Conservation (phyloP, 345 rosid genomes). For the Arabidopsis suecica region DNA sequence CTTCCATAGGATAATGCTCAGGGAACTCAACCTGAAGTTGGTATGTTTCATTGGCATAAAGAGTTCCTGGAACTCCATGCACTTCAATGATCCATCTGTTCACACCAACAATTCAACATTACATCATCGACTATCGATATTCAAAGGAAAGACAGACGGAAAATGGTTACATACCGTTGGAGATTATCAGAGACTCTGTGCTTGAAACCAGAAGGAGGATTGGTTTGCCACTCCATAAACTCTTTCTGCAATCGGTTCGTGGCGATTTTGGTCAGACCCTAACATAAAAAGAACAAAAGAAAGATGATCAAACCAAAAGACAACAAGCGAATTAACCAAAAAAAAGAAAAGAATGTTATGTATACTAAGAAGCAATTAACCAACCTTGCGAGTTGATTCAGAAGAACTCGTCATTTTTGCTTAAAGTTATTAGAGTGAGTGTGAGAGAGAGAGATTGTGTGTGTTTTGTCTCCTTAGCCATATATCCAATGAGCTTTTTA, state of each 20-base stretch:
- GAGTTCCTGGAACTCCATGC: conserved; percentile 63
- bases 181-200: conserved; percentile 95
- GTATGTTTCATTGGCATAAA: conserved; percentile 61
- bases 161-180: conserved; percentile 59
- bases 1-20: conserved; percentile 48
- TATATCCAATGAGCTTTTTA: conserved; percentile 38
- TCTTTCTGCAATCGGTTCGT: conserved; percentile 93
- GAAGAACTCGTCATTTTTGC: conserved; percentile 43
- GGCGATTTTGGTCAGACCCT: conserved; percentile 97
- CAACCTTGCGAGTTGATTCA: conserved; percentile 45
- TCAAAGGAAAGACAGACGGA: neutral
- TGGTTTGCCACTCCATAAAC: conserved; percentile 95
- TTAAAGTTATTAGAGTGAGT: conserved; percentile 27
- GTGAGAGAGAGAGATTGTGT: conserved; percentile 3
- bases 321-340: neutral
- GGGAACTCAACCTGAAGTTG: conserved; percentile 67
- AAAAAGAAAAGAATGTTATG: neutral
- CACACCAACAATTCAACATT: conserved; percentile 26
- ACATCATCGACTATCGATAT: conserved; percentile 2
- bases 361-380: conserved; percentile 23
- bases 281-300: neutral
- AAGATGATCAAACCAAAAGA: conserved; percentile 16
- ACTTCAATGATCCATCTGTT: conserved; percentile 66
- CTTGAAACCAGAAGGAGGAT: conserved; percentile 92
- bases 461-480: conserved; percentile 42